These are phyloP conservation scores for Castanospermum australe DNA, from an alignment of 306 rosid species.

Conservation along the genomic window DNA sequence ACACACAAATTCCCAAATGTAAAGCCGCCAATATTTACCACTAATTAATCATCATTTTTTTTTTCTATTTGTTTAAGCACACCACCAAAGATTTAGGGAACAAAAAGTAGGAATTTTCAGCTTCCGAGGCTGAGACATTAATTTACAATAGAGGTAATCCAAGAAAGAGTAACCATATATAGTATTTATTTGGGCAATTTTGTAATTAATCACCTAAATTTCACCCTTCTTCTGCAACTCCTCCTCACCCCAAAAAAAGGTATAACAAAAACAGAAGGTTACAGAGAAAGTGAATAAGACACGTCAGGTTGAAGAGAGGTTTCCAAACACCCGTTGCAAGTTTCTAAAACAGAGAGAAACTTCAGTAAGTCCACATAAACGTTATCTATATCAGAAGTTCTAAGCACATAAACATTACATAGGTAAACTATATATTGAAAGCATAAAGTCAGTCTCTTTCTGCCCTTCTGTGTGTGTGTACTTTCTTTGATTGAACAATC, in stretches of 20 bases:
- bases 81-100: not conserved
- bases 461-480: not conserved
- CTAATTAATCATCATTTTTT: not conserved
- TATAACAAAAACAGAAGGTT: not conserved
- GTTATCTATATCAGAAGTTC: not conserved
- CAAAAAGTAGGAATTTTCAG: not conserved
- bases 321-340: not conserved
- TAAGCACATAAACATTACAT: not conserved
- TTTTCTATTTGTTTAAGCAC: not conserved
- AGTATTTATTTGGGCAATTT: constrained; percentile 15
- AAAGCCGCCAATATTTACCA: constrained; percentile 18
- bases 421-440: not conserved
- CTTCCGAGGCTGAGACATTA: constrained; percentile 8
- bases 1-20: constrained; percentile 30
- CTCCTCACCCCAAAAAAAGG: not conserved
- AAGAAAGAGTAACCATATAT: not conserved
- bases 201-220: not conserved
- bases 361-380: not conserved
- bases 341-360: not conserved
- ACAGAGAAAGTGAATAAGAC: not conserved
- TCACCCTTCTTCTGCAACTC: not conserved
- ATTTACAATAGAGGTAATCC: not conserved
- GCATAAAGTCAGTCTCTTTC: not conserved
- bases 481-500: not conserved
- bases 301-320: not conserved